These are phyloP conservation scores for Ophiocordyceps sinensis DNA, from an alignment of 2,329 filamentous ascomycete species.

Conservation along the genomic window DNA sequence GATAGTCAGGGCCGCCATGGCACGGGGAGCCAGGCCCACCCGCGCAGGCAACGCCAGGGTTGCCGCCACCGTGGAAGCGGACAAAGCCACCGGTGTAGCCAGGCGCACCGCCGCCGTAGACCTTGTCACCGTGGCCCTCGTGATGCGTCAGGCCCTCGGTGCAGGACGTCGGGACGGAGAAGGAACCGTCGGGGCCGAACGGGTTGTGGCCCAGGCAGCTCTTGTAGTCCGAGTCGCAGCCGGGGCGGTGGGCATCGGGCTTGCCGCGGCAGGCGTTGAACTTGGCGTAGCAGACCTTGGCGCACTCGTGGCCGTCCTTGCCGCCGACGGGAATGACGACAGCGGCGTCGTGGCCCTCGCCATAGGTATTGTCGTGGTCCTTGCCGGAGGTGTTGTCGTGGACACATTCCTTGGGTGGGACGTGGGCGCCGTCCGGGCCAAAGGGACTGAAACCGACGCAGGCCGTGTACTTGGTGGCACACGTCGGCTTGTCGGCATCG, in stretches of 20 bases:
- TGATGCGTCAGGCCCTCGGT: neutral
- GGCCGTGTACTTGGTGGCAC: conserved; percentile 9
- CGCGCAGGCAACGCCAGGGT: neutral
- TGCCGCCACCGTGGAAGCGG: neutral
- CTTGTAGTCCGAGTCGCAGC: conserved; percentile 11
- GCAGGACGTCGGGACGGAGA: neutral
- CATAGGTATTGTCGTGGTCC: neutral
- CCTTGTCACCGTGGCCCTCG: no score
- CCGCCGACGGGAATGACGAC: neutral
- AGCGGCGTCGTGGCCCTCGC: no score
- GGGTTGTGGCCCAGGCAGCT: conserved; percentile 10
- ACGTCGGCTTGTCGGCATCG: conserved; percentile 9
- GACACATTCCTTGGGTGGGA: conserved; percentile 6
- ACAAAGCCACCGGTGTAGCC: neutral
- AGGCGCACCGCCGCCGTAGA: neutral
- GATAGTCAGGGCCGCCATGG: no score
- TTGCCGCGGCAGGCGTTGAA: conserved; percentile 8
- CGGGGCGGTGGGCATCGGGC: conserved; percentile 6
- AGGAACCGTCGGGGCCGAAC: neutral
- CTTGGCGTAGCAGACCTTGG: conserved; percentile 5
- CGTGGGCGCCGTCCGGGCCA: conserved; percentile 4
- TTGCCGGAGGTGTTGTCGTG: neutral
- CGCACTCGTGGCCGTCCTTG: conserved; percentile 4
- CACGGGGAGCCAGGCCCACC: neutral
- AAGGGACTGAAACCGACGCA: conserved; percentile 11